Conservation (phyloP, 345 rosid genomes). For the Bruguiera parviflora region DNA sequence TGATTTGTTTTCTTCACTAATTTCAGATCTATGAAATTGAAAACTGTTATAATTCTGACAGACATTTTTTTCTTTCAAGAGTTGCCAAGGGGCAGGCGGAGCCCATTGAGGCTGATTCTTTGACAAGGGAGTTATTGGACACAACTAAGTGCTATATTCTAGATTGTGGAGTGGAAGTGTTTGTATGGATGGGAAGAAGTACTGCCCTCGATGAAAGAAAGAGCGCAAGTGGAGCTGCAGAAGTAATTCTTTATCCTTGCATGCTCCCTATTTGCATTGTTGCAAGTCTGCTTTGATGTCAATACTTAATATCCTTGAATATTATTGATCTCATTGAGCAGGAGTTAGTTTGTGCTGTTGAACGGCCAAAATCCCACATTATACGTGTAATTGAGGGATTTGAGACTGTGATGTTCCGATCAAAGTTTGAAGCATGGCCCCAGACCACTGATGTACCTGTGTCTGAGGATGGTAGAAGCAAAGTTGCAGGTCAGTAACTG, state of each 20-base stretch:
- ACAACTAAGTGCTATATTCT: conserved; percentile 82
- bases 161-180: conserved; percentile 79
- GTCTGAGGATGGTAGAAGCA: conserved; percentile 96
- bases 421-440: conserved; percentile 94
- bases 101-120: conserved; percentile 61
- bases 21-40: neutral
- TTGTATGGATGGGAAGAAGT: conserved; percentile 91
- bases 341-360: conserved; percentile 59
- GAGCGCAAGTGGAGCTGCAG: conserved; percentile 76
- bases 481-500: conserved; percentile 78
- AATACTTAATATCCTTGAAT: conserved; percentile 5
- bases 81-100: conserved; percentile 81
- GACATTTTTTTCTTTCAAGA: conserved; percentile 43
- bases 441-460: conserved; percentile 53
- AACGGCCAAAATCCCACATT: conserved; percentile 56
- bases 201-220: conserved; percentile 86
- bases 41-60: conserved; percentile 21
- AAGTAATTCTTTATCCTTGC: conserved; percentile 42
- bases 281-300: conserved; percentile 1
- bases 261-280: conserved; percentile 9
- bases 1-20: too few species aligned
- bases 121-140: conserved; percentile 69
- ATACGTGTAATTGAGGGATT: conserved; percentile 92
- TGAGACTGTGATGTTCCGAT: conserved; percentile 87
- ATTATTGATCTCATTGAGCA: conserved; percentile 24